phyloP scores from a whole-genome alignment of 163 green algal species.

The Scenedesmus sp. region DNA sequence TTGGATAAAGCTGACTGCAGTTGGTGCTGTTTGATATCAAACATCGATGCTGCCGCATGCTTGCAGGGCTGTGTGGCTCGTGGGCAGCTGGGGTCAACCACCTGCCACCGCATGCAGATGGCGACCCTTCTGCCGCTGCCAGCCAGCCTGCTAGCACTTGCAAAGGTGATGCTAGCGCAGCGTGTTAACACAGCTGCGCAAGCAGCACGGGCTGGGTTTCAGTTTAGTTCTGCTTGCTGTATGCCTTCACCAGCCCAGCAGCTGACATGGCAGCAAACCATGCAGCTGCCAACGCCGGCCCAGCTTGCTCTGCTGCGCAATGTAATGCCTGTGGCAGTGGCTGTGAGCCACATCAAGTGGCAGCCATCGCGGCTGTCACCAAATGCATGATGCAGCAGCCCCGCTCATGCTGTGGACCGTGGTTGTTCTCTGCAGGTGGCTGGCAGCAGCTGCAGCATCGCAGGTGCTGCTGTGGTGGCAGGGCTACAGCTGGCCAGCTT shows the following conservation, averaged over 20 bases:
- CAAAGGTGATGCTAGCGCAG: conserved; percentile 11
- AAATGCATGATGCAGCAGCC: no score
- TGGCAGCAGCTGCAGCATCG: conserved; percentile 2
- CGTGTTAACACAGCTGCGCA: neutral
- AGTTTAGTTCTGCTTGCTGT: neutral
- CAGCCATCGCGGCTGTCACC: no score
- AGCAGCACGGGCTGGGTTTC: neutral
- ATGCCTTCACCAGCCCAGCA: neutral
- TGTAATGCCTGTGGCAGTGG: no score
- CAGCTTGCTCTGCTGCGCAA: no score
- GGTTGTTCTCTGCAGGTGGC: neutral
- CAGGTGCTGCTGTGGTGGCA: neutral
- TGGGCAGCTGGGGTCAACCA: conserved; percentile 18
- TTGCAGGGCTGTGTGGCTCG: conserved; percentile 7
- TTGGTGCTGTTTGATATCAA: no score
- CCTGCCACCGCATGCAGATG: conserved; percentile 39
- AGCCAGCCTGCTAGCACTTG: neutral
- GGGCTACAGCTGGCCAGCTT: conserved; percentile 17
- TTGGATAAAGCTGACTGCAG: neutral
- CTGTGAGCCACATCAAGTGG: no score
- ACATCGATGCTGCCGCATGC: neutral
- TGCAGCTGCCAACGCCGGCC: no score
- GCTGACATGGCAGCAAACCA: neutral
- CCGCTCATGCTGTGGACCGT: no score
- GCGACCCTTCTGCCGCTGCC: conserved; percentile 15